Conservation (phyloP, 2,329 filamentous ascomycete genomes). For the Botrytis cinerea region DNA sequence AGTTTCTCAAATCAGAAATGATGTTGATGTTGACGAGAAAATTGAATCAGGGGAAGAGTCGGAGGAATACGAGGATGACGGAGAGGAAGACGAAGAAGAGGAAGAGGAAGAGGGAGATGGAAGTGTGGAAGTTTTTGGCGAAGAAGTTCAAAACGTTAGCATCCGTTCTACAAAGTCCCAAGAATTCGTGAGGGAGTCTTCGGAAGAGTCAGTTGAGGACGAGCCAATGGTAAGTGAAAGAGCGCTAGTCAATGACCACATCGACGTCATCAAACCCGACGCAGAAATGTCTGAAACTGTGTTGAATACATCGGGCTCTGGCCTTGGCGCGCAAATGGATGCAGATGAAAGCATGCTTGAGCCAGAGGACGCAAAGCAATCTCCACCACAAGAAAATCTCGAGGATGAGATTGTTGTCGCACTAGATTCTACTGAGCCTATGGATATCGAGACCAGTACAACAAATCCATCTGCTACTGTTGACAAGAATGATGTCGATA, state of each 20-base stretch:
- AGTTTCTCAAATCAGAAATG: constrained; percentile 9
- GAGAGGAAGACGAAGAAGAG: constrained; percentile 25
- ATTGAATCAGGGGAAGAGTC: constrained; percentile 24
- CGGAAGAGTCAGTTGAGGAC: constrained; percentile 7
- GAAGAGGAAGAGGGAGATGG: constrained; percentile 7
- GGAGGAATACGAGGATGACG: constrained; percentile 6
- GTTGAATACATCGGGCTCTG: background rate
- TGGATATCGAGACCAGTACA: background rate
- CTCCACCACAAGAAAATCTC: background rate
- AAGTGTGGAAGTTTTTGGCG: background rate
- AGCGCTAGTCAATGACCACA: background rate
- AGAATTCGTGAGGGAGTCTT: constrained; percentile 4
- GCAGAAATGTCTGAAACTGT: background rate
- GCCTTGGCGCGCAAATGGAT: background rate
- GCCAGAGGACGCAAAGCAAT: background rate
- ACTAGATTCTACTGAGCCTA: constrained; percentile 1
- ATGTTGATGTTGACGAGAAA: constrained; percentile 24
- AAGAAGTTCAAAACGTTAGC: background rate
- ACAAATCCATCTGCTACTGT: background rate
- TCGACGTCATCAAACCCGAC: background rate
- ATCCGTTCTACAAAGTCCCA: background rate
- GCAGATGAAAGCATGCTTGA: constrained; percentile 1
- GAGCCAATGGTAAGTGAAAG: background rate
- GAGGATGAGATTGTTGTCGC: background rate
- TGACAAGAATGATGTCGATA: background rate